These are phyloP conservation scores for Quercus robur DNA, from an alignment of 306 rosid species.

Conservation along the genomic window DNA sequence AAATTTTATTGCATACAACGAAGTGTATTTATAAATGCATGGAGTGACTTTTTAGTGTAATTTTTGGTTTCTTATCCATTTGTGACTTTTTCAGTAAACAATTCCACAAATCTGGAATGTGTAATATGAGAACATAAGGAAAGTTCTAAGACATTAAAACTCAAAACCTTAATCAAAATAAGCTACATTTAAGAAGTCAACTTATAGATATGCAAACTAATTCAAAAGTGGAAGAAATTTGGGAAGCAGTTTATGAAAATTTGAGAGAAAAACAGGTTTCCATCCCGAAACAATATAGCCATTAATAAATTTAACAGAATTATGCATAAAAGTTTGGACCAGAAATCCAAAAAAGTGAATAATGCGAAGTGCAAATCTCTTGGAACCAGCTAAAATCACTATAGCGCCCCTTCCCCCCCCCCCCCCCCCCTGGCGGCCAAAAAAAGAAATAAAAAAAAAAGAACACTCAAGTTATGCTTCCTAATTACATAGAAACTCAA, in stretches of 20 bases:
- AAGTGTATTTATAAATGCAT: background rate
- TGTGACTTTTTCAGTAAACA: background rate
- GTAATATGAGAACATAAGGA: background rate
- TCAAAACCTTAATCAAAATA: background rate
- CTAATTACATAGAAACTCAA: background rate
- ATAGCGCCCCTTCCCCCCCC: too few relatives aligned
- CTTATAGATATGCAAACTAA: background rate
- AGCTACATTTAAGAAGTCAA: background rate
- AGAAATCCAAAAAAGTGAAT: background rate
- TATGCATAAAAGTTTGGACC: background rate
- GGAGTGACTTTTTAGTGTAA: background rate
- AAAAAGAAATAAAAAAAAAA: background rate
- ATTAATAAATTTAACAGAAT: background rate
- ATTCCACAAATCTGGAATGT: background rate
- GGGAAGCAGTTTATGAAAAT: background rate
- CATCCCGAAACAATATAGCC: background rate
- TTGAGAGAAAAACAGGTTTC: background rate
- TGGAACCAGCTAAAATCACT: background rate
- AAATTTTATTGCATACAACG: background rate
- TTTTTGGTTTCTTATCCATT: background rate
- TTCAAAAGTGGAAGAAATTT: background rate
- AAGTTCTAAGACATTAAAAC: background rate
- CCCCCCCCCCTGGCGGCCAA: background rate
- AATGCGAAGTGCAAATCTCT: background rate
- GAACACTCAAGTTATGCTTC: background rate